phyloP scores from a whole-genome alignment of 2,329 filamentous ascomycete species.

The Mycogone perniciosa region DNA sequence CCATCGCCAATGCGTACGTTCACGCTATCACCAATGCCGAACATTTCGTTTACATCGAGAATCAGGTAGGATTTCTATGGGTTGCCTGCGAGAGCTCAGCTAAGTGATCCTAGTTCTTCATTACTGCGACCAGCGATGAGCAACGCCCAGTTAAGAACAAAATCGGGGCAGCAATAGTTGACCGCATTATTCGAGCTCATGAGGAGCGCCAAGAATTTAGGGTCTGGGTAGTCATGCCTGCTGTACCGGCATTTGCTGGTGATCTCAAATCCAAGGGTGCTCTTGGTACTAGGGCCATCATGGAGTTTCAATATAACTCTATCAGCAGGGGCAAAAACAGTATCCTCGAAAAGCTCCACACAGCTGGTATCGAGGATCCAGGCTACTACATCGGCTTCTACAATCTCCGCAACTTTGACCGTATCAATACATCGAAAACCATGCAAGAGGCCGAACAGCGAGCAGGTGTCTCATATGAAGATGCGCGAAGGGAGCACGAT shows the following conservation, averaged over 20 bases:
- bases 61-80: conserved; percentile 42
- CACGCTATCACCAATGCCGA: conserved; percentile 61
- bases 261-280: conserved; percentile 67
- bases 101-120: conserved; percentile 60
- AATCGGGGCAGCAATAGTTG: conserved; percentile 72
- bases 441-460: conserved; percentile 55
- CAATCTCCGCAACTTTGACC: conserved; percentile 78
- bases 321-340: conserved; percentile 72
- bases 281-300: conserved; percentile 74
- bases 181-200: conserved; percentile 67
- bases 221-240: conserved; percentile 70
- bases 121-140: conserved; percentile 66
- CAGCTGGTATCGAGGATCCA: conserved; percentile 63
- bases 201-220: conserved; percentile 61
- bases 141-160: conserved; percentile 71
- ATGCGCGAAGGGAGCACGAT: conserved; percentile 59
- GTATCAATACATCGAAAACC: conserved; percentile 63
- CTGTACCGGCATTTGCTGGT: conserved; percentile 76
- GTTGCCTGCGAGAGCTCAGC: rapidly evolving
- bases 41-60: conserved; percentile 76
- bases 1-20: conserved; percentile 80
- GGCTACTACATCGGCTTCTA: conserved; percentile 74
- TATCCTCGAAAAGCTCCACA: conserved; percentile 65
- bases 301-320: conserved; percentile 79
- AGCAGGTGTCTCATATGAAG: conserved; percentile 62